phyloP scores from a whole-genome alignment of 192 early-diverging fungal species.

The Rhizophagus sp. region DNA sequence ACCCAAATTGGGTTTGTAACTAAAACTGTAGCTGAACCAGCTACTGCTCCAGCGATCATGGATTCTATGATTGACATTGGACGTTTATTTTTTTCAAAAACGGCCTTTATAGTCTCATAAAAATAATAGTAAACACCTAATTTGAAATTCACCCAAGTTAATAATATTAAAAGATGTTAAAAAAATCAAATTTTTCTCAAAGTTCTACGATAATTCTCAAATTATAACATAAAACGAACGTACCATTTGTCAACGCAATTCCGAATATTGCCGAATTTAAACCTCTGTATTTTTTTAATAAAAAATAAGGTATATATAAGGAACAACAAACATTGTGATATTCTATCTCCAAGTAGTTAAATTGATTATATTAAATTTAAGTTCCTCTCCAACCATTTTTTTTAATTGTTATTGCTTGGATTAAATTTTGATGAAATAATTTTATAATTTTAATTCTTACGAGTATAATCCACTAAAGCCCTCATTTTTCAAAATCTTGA shows the following conservation, averaged over 20 bases:
- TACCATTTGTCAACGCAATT: constrained; percentile 92
- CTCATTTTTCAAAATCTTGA: constrained; percentile 88
- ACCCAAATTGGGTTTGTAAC: constrained; percentile 99
- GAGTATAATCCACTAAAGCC: constrained; percentile 89
- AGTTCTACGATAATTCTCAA: too few relatives aligned
- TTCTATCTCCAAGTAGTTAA: too few relatives aligned
- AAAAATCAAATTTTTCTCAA: too few relatives aligned
- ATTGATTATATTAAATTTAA: too few relatives aligned
- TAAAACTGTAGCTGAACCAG: constrained; percentile 79
- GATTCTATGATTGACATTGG: constrained; percentile 84
- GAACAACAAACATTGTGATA: background rate
- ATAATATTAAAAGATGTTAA: background rate
- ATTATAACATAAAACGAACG: background rate
- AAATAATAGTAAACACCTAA: constrained; percentile 73
- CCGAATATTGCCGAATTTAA: constrained; percentile 95
- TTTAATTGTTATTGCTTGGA: too few relatives aligned
- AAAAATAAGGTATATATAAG: background rate
- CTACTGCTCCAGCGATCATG: constrained; percentile 92
- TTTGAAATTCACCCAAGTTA: background rate
- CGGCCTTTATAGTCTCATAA: constrained; percentile 87
- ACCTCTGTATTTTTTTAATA: constrained; percentile 57
- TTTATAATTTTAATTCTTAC: constrained; percentile 45
- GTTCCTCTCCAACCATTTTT: too few relatives aligned
- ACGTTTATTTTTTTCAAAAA: constrained; percentile 67
- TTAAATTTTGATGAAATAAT: background rate